Base-by-base conservation (phyloP, 169 alveolate species). In the Eimeria falciformis region DNA sequence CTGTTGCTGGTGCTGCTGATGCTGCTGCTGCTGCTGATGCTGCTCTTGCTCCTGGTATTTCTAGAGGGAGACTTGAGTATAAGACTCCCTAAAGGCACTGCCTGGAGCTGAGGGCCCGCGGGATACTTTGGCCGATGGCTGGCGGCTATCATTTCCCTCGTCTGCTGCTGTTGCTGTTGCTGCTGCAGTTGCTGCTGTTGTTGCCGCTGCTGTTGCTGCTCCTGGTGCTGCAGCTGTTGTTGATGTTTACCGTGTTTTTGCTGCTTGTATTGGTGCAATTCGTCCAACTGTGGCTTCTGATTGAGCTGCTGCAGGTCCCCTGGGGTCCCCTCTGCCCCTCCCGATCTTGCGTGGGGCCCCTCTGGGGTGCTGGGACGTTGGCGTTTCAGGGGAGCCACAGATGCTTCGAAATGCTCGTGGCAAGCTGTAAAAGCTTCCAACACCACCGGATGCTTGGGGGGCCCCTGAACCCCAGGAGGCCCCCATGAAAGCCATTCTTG, bases 81-180 rank as follows among this genome's bases (percentile, higher is more conserved):
- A n/a, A n/a, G n/a, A n/a, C n/a, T n/a, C n/a, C n/a, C n/a, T n/a
- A n/a, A n/a, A n/a, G n/a, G n/a, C n/a, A n/a, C n/a, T n/a, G n/a
- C n/a, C n/a, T n/a, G n/a, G n/a, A n/a, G 81, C 81, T 33, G 46
- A 40, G 23, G 21, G 23, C 11, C 62, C 62, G 62, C 62, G 1
- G 62, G 62, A n/a, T n/a, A n/a, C 62, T 50, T 50, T 50, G 11
- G 62, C 62, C 1, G 18, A 21, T 6, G 1, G 6, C 29, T n/a
- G 46, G 71, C 37, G 71, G 71, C 71, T n/a, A n/a, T n/a, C n/a
- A n/a, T n/a, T n/a, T 29, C 71, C 71, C 23, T 21, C 17, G 17
- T 12, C 71, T 58, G 27, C 71, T 58, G 81, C 81, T 29, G 53
- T 53, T 29, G 81, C 81, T 69, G 14, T 12, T 29, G 81, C 81